Conservation (phyloP, 805 yeast genomes). For the Lipomyces sp. region DNA sequence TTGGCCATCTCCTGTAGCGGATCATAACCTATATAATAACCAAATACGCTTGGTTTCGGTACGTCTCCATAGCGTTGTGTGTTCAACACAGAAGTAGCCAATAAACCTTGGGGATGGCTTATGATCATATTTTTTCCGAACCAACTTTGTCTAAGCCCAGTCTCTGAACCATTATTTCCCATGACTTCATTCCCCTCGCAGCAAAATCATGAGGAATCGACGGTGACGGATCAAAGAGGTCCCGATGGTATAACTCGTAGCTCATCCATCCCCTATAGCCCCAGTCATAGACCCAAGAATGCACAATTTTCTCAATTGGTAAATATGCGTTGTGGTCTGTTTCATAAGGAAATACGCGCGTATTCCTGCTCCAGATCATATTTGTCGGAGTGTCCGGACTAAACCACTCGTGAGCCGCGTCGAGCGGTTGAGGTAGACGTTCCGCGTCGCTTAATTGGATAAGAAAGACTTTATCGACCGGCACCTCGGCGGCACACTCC, state of each 20-base stretch:
- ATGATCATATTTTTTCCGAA: not conserved
- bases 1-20: too few species aligned
- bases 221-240: not conserved
- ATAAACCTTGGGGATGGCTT: not conserved
- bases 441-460: slow-evolving; percentile 43
- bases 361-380: slow-evolving; percentile 23
- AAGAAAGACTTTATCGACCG: slow-evolving; percentile 39
- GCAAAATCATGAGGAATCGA: slow-evolving; percentile 11
- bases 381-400: not conserved
- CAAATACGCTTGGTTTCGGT: too few species aligned
- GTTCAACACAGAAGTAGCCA: not conserved
- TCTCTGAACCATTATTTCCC: slow-evolving; percentile 13
- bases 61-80: not conserved
- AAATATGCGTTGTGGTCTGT: slow-evolving; percentile 13
- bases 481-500: slow-evolving; percentile 22
- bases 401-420: slow-evolving; percentile 10
- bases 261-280: slow-evolving; percentile 21
- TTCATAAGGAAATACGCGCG: slow-evolving; percentile 22
- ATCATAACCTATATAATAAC: too few species aligned
- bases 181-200: slow-evolving; percentile 11
- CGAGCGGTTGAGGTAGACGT: slow-evolving; percentile 16
- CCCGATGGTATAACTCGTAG: slow-evolving; percentile 10
- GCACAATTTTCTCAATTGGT: slow-evolving; percentile 11
- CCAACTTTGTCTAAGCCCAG: slow-evolving; percentile 1
- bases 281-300: slow-evolving; percentile 13